These are phyloP conservation scores for Lactarius trivialis DNA, from an alignment of 768 basidiomycete genomes.

Conservation along the genomic window DNA sequence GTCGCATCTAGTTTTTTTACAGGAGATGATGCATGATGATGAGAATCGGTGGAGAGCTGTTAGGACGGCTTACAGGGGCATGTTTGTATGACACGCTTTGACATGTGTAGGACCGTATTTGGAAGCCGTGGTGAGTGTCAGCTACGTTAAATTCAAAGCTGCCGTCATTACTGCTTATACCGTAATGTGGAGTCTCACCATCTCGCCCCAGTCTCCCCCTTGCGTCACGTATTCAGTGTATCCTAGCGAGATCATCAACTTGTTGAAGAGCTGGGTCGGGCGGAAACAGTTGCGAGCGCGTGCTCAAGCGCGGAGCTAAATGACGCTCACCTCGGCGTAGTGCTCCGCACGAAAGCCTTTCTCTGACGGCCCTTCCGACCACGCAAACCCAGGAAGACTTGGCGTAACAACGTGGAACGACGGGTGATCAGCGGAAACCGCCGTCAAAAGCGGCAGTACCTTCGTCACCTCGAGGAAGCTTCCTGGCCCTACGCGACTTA, in stretches of 20 bases:
- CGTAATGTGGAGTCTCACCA: slow-evolving; percentile 29
- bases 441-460: slow-evolving; percentile 27
- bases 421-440: slow-evolving; percentile 14
- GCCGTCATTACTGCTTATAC: no score
- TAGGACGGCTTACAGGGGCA: slow-evolving; percentile 24
- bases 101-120: slow-evolving; percentile 27
- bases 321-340: slow-evolving; percentile 26
- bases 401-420: slow-evolving; percentile 30
- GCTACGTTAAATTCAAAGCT: slow-evolving; percentile 13
- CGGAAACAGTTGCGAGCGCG: neutral
- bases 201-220: slow-evolving; percentile 43
- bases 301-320: no score
- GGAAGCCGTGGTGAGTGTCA: slow-evolving; percentile 26
- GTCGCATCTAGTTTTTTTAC: neutral
- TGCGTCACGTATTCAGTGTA: slow-evolving; percentile 36
- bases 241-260: slow-evolving; percentile 30
- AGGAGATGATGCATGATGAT: no score
- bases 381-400: slow-evolving; percentile 28
- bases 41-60: neutral
- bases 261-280: slow-evolving; percentile 25
- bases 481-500: slow-evolving; percentile 14
- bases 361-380: slow-evolving; percentile 26
- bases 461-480: slow-evolving; percentile 22
- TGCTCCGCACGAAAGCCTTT: slow-evolving; percentile 25
- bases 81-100: slow-evolving; percentile 33